phyloP scores from a whole-genome alignment of 495 filamentous ascomycete species.

The Saxophila tyrrhenica region DNA sequence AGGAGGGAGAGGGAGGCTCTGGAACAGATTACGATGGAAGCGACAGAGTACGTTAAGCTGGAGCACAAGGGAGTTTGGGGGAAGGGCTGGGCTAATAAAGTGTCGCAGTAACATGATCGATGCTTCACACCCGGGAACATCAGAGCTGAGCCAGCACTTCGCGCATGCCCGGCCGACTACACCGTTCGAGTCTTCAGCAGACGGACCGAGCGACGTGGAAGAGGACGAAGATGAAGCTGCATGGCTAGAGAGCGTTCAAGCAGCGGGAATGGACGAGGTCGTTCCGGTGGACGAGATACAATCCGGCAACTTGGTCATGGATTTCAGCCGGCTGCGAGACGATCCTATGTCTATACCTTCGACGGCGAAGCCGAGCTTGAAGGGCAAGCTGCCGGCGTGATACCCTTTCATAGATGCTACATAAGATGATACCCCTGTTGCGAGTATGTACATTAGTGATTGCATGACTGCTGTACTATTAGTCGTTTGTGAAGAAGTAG shows the following conservation, averaged over 20 bases:
- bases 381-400: not conserved
- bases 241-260: conserved; percentile 16
- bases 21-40: conserved; percentile 30
- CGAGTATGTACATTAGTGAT: not conserved
- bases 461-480: not conserved
- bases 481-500: not conserved
- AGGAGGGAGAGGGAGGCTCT: conserved; percentile 29
- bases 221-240: conserved; percentile 13
- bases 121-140: conserved; percentile 3
- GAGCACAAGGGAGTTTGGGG: not conserved
- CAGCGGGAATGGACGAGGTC: not conserved
- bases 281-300: conserved; percentile 5
- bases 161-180: conserved; percentile 2
- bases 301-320: conserved; percentile 5
- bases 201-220: not conserved
- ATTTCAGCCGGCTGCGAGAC: conserved; percentile 11
- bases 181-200: not conserved
- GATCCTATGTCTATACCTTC: not conserved
- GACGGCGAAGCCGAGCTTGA: not conserved
- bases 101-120: conserved; percentile 16
- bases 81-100: not conserved
- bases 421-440: too few relatives aligned
- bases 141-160: conserved; percentile 6
- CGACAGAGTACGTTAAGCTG: conserved; percentile 25
- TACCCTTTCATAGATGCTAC: too few relatives aligned